A percentile compares a stretch with the other conserved stretches of the same genome.
phyloP scores from a whole-genome alignment of 208 protist species.

The Leishmania gerbilli region DNA sequence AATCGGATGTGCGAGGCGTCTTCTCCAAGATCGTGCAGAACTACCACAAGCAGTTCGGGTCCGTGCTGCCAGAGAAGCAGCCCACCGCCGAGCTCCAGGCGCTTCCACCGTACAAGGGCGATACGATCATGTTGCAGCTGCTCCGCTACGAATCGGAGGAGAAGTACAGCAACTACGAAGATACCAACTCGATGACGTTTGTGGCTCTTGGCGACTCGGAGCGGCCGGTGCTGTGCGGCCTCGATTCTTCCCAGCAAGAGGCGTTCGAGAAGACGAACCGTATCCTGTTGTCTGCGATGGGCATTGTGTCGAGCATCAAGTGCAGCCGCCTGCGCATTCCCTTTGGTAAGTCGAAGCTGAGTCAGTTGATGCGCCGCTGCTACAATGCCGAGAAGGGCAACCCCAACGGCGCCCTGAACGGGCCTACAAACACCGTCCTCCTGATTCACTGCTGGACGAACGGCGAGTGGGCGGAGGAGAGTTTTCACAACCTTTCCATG shows the following conservation, averaged over 20 bases:
- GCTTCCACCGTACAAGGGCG: constrained; percentile 82
- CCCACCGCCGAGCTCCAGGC: constrained; percentile 80
- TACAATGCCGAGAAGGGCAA: constrained; percentile 93
- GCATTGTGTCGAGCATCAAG: constrained; percentile 90
- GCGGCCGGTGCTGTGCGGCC: constrained; percentile 85
- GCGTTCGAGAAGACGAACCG: constrained; percentile 83
- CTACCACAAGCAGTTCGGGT: constrained; percentile 75
- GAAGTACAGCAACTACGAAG: constrained; percentile 62
- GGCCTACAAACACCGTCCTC: constrained; percentile 75
- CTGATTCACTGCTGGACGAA: constrained; percentile 87
- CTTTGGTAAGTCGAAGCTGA: constrained; percentile 93
- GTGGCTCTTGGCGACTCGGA: constrained; percentile 82
- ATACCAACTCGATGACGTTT: constrained; percentile 88
- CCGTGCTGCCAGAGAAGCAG: constrained; percentile 80
- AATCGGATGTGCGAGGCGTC: constrained; percentile 53
- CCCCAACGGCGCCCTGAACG: constrained; percentile 65
- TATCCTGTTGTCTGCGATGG: constrained; percentile 68
- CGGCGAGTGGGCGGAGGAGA: constrained; percentile 85
- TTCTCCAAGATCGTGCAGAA: constrained; percentile 75
- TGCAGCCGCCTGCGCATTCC: constrained; percentile 91
- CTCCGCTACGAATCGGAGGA: constrained; percentile 81
- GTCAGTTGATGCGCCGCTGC: constrained; percentile 83
- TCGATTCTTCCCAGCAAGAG: constrained; percentile 66
- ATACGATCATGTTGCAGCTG: constrained; percentile 86
- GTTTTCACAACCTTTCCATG: constrained; percentile 87